Percentiles rank a stretch among this genome's conserved stretches.
Conservation (phyloP, 75 land plant genomes). For the Azolla pinnata region DNA sequence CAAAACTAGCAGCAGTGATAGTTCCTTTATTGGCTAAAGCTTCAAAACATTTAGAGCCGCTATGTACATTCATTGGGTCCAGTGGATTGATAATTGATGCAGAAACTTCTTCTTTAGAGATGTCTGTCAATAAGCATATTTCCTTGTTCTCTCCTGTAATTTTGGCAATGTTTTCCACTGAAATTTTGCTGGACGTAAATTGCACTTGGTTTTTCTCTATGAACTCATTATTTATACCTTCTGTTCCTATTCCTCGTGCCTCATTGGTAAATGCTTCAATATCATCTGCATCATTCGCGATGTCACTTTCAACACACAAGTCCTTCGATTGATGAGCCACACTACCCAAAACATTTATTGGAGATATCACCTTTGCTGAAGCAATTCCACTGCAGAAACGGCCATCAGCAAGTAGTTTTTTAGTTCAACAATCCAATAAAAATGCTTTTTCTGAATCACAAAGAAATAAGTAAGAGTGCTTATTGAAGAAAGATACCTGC, state of each 20-base stretch:
- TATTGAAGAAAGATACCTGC: slow-evolving; percentile 39
- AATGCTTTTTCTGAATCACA: not conserved
- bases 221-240: not conserved
- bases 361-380: not conserved
- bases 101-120: not conserved
- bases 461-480: not conserved
- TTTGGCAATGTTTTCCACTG: not conserved
- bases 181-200: not conserved
- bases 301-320: not conserved
- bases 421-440: not conserved
- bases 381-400: not conserved
- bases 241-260: not conserved
- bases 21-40: not conserved
- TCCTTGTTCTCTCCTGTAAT: not conserved
- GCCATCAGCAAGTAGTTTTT: not conserved
- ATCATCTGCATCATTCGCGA: not conserved
- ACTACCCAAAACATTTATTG: no score
- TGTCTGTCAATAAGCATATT: not conserved
- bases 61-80: not conserved
- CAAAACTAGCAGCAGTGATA: not conserved
- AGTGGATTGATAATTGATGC: not conserved
- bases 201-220: not conserved
- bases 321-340: not conserved
- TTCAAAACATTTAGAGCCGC: not conserved
- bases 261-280: not conserved